Evolutionary conservation across 345 rosid genomes (phyloP), one percentile per base, ranked within the genome.

Genomic region (Pseudoturritis turrita): DNA sequence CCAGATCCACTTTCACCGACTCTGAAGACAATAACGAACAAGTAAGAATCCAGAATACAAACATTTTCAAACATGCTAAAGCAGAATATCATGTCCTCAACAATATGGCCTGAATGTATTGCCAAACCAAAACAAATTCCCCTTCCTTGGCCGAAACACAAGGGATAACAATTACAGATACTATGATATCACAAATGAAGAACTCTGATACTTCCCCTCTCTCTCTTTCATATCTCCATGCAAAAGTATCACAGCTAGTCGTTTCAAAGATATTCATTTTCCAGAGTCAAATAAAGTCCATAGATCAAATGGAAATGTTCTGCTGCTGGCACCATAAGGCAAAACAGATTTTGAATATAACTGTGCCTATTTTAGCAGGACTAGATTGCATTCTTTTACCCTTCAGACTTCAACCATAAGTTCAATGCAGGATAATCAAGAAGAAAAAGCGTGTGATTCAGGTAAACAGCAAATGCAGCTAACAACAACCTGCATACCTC

Each of bases 401-500:
- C 46, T 54, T 63, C 66, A 54, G 79, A 36, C 19, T 44, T 55
- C 60, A 46, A 55, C 53, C 70, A 62, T 13, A 28, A 63, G 23
- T 37, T 55, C 19, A 28, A 19, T 21, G 39, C 59, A 62, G 39
- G 43, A 75, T 45, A 45, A 69, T 19, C 50, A 39, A 46, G 44
- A 69, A 43, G 47, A 44, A 73, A 14, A 37, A n/a, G 57, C 9
- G 28, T 52, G 2, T 45, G 54, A 53, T 28, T 51, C 25, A 68
- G 21, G 41, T 35, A 44, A 50, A 46, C 59, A 77, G 40, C 17
- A 5, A 65, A 75, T 43, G 61, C 67, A 70, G 29, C 73, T 37
- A 54, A 79, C 68, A 73, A 76, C 75, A 76, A 81, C 77, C 80
- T 83, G 68, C 90, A 80, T 88, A 95, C 99, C 99, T 89, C 99